phyloP scores from a whole-genome alignment of 306 rosid species.

The Begonia loranthoides region DNA sequence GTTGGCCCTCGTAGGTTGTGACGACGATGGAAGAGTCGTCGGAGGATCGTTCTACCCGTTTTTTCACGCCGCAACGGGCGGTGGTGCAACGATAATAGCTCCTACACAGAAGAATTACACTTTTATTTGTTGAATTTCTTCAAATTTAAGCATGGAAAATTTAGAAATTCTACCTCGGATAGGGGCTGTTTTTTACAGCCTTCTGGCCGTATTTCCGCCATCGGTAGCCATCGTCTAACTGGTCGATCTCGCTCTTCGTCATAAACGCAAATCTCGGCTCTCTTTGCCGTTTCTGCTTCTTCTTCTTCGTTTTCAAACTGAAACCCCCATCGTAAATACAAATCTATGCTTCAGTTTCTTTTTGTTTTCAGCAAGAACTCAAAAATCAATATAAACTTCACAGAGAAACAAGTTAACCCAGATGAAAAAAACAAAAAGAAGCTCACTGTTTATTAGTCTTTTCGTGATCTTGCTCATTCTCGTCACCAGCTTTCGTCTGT shows the following conservation, averaged over 20 bases:
- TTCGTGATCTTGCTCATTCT: conserved; percentile 34
- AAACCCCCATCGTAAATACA: conserved; percentile 7
- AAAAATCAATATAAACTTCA: neutral
- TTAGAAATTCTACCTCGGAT: conserved; percentile 50
- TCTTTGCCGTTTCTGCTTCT: conserved; percentile 56
- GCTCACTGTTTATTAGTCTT: conserved; percentile 55
- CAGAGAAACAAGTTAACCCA: neutral
- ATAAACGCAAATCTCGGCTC: conserved; percentile 73
- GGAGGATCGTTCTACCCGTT: conserved; percentile 75
- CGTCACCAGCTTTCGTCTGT: conserved; percentile 7
- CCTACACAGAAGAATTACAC: conserved; percentile 20
- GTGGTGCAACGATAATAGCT: conserved; percentile 96
- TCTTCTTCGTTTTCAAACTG: conserved; percentile 69
- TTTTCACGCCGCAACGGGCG: conserved; percentile 56
- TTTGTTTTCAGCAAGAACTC: too few relatives aligned
- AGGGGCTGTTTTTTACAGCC: conserved; percentile 87
- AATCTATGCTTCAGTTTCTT: too few relatives aligned
- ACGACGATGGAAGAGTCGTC: conserved; percentile 48
- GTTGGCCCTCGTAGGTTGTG: conserved; percentile 91
- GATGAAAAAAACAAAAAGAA: neutral
- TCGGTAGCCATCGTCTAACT: conserved; percentile 72
- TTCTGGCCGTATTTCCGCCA: conserved; percentile 99
- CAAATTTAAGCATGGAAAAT: neutral
- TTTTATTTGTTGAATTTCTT: neutral
- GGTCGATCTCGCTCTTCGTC: conserved; percentile 84